Percentiles rank a stretch among this genome's conserved stretches.
These are phyloP conservation scores for Raphanus sativus DNA, from an alignment of 345 rosid genomes.

Conservation along the genomic window DNA sequence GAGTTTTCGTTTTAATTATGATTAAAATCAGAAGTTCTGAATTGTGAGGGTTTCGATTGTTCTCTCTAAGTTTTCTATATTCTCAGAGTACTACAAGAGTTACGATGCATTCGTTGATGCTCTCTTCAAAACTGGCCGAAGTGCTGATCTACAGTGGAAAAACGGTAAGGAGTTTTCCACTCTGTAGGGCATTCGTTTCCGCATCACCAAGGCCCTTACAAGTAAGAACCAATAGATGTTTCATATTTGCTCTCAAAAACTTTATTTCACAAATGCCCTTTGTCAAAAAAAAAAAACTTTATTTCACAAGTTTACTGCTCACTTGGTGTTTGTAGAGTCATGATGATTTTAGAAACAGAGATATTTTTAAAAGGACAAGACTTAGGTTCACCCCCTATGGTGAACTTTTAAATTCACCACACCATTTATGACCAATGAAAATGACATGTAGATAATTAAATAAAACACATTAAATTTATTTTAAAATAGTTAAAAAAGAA, in stretches of 20 bases:
- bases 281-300: too few species aligned
- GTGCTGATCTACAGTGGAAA: conserved; percentile 24
- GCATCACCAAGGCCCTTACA: conserved; percentile 40
- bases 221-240: conserved; percentile 20
- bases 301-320: background rate
- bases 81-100: background rate
- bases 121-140: conserved; percentile 25
- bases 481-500: too few species aligned
- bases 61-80: background rate
- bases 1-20: conserved; percentile 17
- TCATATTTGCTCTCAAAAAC: background rate
- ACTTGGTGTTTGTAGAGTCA: background rate
- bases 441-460: too few species aligned
- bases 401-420: too few species aligned
- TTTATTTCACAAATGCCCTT: background rate
- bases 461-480: too few species aligned
- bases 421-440: too few species aligned
- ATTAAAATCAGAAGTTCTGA: background rate
- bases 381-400: too few species aligned
- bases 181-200: conserved; percentile 30
- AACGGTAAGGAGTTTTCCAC: conserved; percentile 26
- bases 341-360: background rate
- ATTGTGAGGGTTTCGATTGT: background rate
- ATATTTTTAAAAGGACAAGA: background rate
- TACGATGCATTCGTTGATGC: conserved; percentile 24